These are phyloP conservation scores for Mycena vulgaris DNA, from an alignment of 768 basidiomycete genomes.

Conservation along the genomic window DNA sequence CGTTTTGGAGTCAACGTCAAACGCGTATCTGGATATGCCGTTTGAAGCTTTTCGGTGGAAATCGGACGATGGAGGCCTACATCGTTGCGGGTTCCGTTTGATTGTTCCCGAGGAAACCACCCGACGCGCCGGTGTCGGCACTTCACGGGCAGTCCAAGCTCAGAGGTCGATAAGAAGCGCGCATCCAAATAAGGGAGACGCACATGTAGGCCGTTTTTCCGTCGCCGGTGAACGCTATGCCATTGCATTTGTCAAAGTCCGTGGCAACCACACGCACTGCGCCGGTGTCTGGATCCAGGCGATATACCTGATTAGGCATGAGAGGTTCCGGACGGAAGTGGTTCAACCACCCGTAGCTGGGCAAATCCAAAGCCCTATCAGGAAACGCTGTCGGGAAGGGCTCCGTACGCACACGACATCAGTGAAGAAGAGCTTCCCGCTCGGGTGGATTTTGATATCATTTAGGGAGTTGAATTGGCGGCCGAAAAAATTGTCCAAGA, in stretches of 20 bases:
- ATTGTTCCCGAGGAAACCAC: slow-evolving; percentile 65
- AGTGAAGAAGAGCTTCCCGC: slow-evolving; percentile 82
- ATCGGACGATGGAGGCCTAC: slow-evolving; percentile 55
- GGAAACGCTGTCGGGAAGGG: not conserved
- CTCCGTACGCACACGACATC: slow-evolving; percentile 65
- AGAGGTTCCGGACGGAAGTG: slow-evolving; percentile 77
- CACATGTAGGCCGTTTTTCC: slow-evolving; percentile 77
- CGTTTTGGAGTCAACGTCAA: slow-evolving; percentile 72
- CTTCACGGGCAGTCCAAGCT: slow-evolving; percentile 45
- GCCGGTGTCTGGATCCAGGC: slow-evolving; percentile 77
- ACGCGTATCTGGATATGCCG: slow-evolving; percentile 67
- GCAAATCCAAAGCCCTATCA: not conserved
- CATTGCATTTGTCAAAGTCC: slow-evolving; percentile 80
- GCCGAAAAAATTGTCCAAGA: slow-evolving; percentile 86
- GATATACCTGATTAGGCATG: slow-evolving; percentile 84
- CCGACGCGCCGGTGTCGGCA: slow-evolving; percentile 65
- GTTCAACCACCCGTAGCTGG: slow-evolving; percentile 65
- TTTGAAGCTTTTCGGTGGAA: not conserved
- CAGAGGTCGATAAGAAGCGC: not conserved
- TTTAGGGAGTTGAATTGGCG: slow-evolving; percentile 84
- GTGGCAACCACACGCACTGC: slow-evolving; percentile 81
- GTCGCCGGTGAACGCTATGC: slow-evolving; percentile 79
- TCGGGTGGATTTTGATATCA: slow-evolving; percentile 83
- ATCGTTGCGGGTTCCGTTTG: slow-evolving; percentile 77
- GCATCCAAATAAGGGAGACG: not conserved